Evolutionary conservation across 176 grass and related monocot species (phyloP), one percentile per base, ranked within the genome.

Genomic region (Cymbopogon citratus): DNA sequence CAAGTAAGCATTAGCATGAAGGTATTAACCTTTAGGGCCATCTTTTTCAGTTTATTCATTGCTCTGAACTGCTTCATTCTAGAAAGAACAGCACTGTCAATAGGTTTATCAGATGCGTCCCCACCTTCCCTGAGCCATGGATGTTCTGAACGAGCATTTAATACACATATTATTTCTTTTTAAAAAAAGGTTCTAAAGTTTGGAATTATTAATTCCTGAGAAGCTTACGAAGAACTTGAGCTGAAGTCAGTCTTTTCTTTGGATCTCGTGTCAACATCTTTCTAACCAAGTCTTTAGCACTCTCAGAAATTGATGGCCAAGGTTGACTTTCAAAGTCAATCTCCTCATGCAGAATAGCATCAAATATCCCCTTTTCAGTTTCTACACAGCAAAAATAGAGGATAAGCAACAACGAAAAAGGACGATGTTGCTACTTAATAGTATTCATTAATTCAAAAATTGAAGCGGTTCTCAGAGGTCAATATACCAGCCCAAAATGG

Each of bases 51-150:
- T 74, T 99, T 99, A 86, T 99, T 99, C 92, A 95, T 95, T 80
- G 97, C 97, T 90, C 93, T 99, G 80, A 99, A 95, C 76, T 99
- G 97, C 59, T 99, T 99, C 97, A 99, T 99, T 83, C 97, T 99
- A 69, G 93, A 93, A 88, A 99, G 97, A 80, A 99, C 97, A 43
- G 93, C 97, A 72, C 89, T 99, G 66, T 95, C 93, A 5, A 99
- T 93, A 73, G 97, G 97, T 63, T 99, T 99, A 68, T 99, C 92
- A 69, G 97, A 99, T 80, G 97, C 93, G 5, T 91, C 84, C 76
- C 95, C 88, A 69, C 80, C 97, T 75, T 98, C 92, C 80, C 76
- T 92, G 28, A 95, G 85, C 97, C 97, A 99, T 63, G 97, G 93
- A 84, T 99, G 97, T 69, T 93, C 97, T 99, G 87, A 83, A 74